Evolutionary conservation across 805 yeast genomes (phyloP).

Genomic region (Schwanniomyces sp.): DNA sequence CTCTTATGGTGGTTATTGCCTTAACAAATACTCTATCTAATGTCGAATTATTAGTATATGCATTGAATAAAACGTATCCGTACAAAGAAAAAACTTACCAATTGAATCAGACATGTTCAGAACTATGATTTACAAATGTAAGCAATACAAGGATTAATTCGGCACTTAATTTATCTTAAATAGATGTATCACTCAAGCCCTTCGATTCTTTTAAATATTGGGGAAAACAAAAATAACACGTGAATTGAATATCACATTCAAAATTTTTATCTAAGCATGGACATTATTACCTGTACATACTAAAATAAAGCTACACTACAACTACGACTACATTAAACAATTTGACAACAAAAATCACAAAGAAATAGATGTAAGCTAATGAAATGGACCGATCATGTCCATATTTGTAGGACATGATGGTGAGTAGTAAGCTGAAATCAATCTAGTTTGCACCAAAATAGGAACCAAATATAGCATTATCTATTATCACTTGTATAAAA

Average conservation of each 20-base stretch:
- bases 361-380: constrained; percentile 43
- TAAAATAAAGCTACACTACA: background rate
- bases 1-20: constrained; percentile 77
- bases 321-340: background rate
- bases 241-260: background rate
- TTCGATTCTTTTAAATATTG: background rate
- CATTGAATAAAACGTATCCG: background rate
- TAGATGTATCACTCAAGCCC: background rate
- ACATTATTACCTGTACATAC: background rate
- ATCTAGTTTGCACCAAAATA: constrained; percentile 88
- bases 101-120: constrained; percentile 49
- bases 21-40: constrained; percentile 76
- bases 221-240: background rate
- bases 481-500: constrained; percentile 6
- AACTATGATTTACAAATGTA: background rate
- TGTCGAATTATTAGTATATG: background rate
- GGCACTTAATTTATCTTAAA: background rate
- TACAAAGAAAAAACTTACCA: constrained; percentile 25
- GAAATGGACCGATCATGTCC: constrained; percentile 70
- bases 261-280: too few species aligned
- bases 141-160: background rate
- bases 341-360: background rate
- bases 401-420: constrained; percentile 47
- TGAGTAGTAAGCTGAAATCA: constrained; percentile 69
- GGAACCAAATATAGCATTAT: constrained; percentile 65